Conservation (phyloP, 2,329 filamentous ascomycete species). For the Colletotrichum simmondsii region DNA sequence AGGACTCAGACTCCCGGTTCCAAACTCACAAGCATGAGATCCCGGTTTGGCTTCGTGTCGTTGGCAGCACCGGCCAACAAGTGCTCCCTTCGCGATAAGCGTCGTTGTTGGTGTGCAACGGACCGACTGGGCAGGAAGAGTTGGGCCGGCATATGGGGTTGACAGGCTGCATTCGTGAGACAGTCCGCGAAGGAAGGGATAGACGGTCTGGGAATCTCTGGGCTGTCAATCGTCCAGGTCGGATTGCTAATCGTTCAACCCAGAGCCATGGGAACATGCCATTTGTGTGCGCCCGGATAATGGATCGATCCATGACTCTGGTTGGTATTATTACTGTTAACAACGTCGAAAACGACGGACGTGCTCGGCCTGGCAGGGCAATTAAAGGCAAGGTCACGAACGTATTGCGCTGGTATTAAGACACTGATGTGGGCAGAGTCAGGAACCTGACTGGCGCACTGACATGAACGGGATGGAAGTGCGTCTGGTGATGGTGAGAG, state of each 20-base stretch:
- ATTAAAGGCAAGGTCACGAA: background rate
- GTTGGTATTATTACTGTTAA: no score
- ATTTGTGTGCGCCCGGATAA: no score
- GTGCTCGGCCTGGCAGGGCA: background rate
- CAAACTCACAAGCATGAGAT: background rate
- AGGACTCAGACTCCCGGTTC: no score
- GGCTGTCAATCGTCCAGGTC: no score
- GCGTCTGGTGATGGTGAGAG: background rate
- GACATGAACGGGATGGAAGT: background rate
- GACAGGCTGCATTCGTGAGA: background rate
- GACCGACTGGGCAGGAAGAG: background rate
- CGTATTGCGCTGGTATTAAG: background rate
- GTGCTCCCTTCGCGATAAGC: background rate
- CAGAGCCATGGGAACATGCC: no score
- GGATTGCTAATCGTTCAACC: no score
- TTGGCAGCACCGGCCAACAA: background rate
- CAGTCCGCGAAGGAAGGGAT: no score
- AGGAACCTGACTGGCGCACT: background rate
- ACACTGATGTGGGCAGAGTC: background rate
- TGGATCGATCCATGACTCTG: no score
- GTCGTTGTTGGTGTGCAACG: background rate
- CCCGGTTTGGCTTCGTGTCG: background rate
- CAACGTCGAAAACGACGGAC: no score
- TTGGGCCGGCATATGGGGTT: background rate
- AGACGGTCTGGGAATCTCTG: no score